Evolutionary conservation across 164 flowering plant species (phyloP).

Genomic region (Magnolia sinica): DNA sequence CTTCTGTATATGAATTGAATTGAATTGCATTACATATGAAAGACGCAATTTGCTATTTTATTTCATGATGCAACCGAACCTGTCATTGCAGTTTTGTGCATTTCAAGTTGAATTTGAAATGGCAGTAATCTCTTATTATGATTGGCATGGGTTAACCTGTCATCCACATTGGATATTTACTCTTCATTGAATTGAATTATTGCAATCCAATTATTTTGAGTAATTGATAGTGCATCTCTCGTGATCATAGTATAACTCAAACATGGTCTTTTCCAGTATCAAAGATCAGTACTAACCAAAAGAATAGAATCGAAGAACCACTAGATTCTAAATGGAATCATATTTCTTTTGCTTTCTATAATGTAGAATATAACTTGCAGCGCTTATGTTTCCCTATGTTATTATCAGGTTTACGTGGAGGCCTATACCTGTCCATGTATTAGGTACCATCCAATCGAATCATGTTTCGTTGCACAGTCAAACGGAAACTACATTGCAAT

Average conservation of each 20-base stretch:
- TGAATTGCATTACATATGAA: too few relatives aligned
- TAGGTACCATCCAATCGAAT: conserved; percentile 69
- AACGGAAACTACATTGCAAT: conserved; percentile 88
- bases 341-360: neutral
- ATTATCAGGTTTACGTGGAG: conserved; percentile 77
- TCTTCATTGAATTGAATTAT: too few relatives aligned
- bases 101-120: neutral
- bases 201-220: too few relatives aligned
- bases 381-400: conserved; percentile 3
- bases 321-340: neutral
- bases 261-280: neutral
- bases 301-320: neutral
- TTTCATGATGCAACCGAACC: neutral
- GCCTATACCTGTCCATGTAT: conserved; percentile 83
- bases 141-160: neutral
- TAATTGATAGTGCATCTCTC: neutral
- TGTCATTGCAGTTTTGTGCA: neutral
- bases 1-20: neutral
- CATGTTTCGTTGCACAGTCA: conserved; percentile 81
- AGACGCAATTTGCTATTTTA: neutral
- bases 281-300: too few relatives aligned
- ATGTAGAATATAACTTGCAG: neutral
- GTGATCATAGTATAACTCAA: neutral
- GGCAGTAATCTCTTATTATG: neutral
- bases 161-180: neutral